Base-by-base conservation (phyloP, 257 asterid species). In the Nicotiana otophora region DNA sequence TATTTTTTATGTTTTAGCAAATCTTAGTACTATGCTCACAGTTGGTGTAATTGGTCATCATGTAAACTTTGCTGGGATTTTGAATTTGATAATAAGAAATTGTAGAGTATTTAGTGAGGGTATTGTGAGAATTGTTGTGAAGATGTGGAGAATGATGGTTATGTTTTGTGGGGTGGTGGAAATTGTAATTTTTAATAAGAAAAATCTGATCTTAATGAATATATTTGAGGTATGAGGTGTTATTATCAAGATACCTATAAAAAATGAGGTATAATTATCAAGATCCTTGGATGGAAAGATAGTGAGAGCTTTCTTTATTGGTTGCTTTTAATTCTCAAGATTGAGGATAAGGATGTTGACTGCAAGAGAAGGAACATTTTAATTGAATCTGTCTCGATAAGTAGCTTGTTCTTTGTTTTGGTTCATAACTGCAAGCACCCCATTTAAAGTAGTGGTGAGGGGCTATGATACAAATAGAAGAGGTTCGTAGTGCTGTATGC, bases 141-240 rank as follows among this genome's bases (percentile, higher is more conserved):
- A 20, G 55, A 70, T 17, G 70, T 28, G 34, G 79, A 46, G 61
- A 46, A 23, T 72, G 61, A 53, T 46, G 61, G 33, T 72, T 72
- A 58, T 23, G 39, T 46, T 46, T 46, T 46, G 61, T 23, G 61
- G 60, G 60, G 20, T 72, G 0, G 23, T 23, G 60, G 61, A 20
- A 17, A 23, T 11, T 72, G 7, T 42, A 46, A 0, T 3, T 12
- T 23, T 72, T 23, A 72, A n/a, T 46, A 3, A 46, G 61, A 72
- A 72, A 72, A 72, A 46, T 72, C 7, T 23, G 79, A 72, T 72
- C 79, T 23, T 72, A 61, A 72, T 72, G 79, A 72, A 72, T 72
- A 26, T 42, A 6, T 20, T 31, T 72, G 61, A 46, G 39, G 36
- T n/a, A 70, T 20, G 36, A 11, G 58, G 60, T 23, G 15, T 42